phyloP scores from a whole-genome alignment of 1,284 basidiomycete species.

The Ganoderma leucocontextum region DNA sequence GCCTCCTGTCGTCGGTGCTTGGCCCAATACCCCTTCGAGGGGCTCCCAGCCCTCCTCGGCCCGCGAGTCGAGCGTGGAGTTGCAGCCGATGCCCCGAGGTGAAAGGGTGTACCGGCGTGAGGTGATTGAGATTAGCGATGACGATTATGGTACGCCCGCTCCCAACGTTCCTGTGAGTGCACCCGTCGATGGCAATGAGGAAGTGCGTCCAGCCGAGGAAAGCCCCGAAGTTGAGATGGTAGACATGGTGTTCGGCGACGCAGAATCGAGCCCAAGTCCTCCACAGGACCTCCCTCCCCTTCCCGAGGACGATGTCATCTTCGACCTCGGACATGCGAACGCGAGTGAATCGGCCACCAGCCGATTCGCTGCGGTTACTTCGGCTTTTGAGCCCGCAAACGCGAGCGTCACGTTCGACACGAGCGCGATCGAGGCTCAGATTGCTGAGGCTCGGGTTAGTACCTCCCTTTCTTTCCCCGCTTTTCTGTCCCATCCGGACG shows the following conservation, averaged over 20 bases:
- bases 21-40: conserved; percentile 18
- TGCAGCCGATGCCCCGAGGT: not conserved
- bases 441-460: conserved; percentile 30
- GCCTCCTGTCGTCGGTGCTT: conserved; percentile 25
- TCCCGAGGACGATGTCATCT: conserved; percentile 1
- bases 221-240: conserved; percentile 15
- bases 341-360: not conserved
- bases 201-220: conserved; percentile 10
- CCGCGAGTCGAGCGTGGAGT: conserved; percentile 1
- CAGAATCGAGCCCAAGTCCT: conserved; percentile 4
- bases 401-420: conserved; percentile 1
- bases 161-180: not conserved
- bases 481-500: not conserved
- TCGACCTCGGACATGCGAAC: not conserved
- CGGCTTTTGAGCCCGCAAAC: not conserved
- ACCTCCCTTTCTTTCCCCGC: not conserved
- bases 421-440: conserved; percentile 18
- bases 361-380: not conserved
- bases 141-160: conserved; percentile 16
- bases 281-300: not conserved
- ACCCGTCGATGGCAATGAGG: conserved; percentile 2
- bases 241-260: conserved; percentile 13
- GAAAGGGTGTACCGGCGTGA: conserved; percentile 5
- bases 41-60: conserved; percentile 4
- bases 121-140: conserved; percentile 30